Base-by-base conservation (phyloP, 2,329 filamentous ascomycete genomes). In the Pseudopithomyces maydicus region DNA sequence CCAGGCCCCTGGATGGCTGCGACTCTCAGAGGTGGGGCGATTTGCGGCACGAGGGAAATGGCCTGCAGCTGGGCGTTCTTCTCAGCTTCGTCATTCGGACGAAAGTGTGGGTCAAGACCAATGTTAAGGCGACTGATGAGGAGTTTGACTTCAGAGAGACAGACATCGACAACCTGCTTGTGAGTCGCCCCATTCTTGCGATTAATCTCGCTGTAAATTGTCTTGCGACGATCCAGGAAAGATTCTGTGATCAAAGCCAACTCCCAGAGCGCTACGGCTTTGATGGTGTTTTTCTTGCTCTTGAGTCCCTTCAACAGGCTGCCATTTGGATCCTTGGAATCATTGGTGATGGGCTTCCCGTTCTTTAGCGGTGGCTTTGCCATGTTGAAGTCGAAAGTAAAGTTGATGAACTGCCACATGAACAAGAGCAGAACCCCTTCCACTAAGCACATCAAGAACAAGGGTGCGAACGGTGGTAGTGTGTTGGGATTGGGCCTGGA, bases 231-330 rank as follows among this genome's bases (percentile, higher is more conserved):
- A n/a, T 86, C 83, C 15, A 88, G 83, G 61, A 90, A 93, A 52
- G 86, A 84, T 55, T 89, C 85, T 36, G 90, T 88, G 65, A 97
- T 96, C 54, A 91, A 83, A 29, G 87, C 86, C 26, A 97, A 81
- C 71, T 98, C 94, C 93, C 93, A 97, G 75, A 96, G 90, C 15
- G 94, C 93, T 74, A 96, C 96, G 0, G 87, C 84, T 77, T 86
- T 88, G 58, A 91, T 87, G 10, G 90, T 82, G 8, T 91, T 82
- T 74, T 94, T 95, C 78, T 92, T 95, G 62, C 89, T 89, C 72
- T 88, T 93, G 44, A 98, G 76, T 0, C 94, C 94, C 55, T 88
- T 92, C 47, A 98, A 75, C 26, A 98, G 81, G 71, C 91, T 97
- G 35, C 92, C 92, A 69, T 97, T 98, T 0, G 94, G 91, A 74